phyloP scores from a whole-genome alignment of 2,329 filamentous ascomycete species.

The Xylariaceae sp. region DNA sequence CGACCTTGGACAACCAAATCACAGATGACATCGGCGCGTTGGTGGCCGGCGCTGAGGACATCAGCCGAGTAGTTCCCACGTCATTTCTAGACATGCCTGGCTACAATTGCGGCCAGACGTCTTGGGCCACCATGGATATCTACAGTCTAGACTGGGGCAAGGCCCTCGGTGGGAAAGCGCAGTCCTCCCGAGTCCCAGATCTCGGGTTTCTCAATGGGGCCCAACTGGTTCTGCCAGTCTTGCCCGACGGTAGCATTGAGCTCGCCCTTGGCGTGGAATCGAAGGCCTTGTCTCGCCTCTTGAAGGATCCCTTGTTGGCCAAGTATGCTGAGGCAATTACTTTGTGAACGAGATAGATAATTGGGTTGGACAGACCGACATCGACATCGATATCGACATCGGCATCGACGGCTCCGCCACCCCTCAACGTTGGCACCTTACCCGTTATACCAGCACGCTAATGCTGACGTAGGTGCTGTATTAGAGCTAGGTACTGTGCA shows the following conservation, averaged over 20 bases:
- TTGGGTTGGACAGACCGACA: too few species aligned
- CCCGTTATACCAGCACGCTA: too few species aligned
- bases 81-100: constrained; percentile 29
- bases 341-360: constrained; percentile 5
- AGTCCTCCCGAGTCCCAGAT: constrained; percentile 24
- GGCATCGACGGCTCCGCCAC: too few species aligned
- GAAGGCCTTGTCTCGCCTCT: constrained; percentile 19
- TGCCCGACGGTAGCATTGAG: constrained; percentile 27
- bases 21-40: constrained; percentile 23
- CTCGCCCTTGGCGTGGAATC: constrained; percentile 26
- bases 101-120: constrained; percentile 25
- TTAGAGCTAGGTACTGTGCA: too few species aligned
- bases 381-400: too few species aligned
- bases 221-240: constrained; percentile 23
- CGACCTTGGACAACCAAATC: constrained; percentile 23
- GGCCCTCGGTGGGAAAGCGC: constrained; percentile 19
- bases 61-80: constrained; percentile 23
- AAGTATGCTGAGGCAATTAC: constrained; percentile 20
- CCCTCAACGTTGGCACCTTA: too few species aligned
- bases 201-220: constrained; percentile 26
- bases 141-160: constrained; percentile 28
- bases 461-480: too few species aligned
- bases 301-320: constrained; percentile 23
- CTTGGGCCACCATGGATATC: constrained; percentile 26
- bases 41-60: constrained; percentile 24